Base-by-base conservation (phyloP, 2,329 filamentous ascomycete species). In the Penicillium expansum region DNA sequence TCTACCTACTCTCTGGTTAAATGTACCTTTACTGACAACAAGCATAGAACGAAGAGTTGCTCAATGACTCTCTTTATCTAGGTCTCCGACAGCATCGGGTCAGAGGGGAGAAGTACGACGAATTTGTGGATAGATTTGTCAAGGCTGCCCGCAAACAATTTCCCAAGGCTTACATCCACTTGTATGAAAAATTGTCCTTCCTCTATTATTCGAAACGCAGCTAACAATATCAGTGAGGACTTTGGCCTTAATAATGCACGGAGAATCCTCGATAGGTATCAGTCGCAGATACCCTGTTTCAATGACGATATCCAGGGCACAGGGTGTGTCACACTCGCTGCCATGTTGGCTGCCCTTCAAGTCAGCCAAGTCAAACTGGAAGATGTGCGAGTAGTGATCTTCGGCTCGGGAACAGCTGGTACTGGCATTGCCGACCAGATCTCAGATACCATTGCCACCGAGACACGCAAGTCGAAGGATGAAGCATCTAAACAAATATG, bases 241-340 rank as follows among this genome's bases (percentile, higher is more conserved):
- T 95, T 96, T 76, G 91, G 91, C 0, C 76, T 95, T 0, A 73
- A 74, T 1, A 96, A 96, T 67, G 89, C 90, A 0, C 81, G 89
- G 30, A 83, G 89, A 4, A 83, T 96, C 2, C 79, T 96, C 0
- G 89, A 96, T 58, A 83, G 80, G 35, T 96, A 94, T 66, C 83
- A 87, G 1, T 81, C 86, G 0, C 69, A 88, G 48, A 87, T 93
- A 8, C 82, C 91, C 0, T 95, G 91, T 71, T 96, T 96, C 80
- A 96, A 96, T 67, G 92, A 96, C 57, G 91, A 96, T 70, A 86
- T 96, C 0, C 91, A 96, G 72, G 92, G 91, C 1, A 96, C 92
- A 0, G 92, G 91, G 0, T 93, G 90, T 57, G 91, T 96, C 1
- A 93, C 92, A 0, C 81, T 96, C 0, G 91, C 91, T 0, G 91